A percentile compares a stretch with the other conserved stretches of the same genome.
Conservation (phyloP, 2,329 filamentous ascomycete genomes). For the Pseudogymnoascus sp. region DNA sequence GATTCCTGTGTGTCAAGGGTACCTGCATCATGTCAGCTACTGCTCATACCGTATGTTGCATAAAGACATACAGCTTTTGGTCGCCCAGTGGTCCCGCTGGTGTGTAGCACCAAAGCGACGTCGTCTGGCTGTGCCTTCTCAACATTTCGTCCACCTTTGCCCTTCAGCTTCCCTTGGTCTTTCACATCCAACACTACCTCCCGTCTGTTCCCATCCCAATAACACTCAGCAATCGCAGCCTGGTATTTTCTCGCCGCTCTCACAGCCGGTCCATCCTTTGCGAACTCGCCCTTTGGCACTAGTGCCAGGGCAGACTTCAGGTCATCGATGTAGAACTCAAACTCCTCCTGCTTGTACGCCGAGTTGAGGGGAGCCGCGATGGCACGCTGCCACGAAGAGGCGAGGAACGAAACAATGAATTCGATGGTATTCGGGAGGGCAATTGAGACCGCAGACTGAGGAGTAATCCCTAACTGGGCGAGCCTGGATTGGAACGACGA, state of each 20-base stretch:
- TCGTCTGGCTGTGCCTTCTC: slow-evolving; percentile 62
- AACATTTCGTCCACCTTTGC: slow-evolving; percentile 38
- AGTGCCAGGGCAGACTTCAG: slow-evolving; percentile 70
- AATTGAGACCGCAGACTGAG: slow-evolving; percentile 68
- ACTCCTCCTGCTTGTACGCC: slow-evolving; percentile 81
- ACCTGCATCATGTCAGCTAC: slow-evolving; percentile 37
- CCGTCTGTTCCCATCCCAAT: slow-evolving; percentile 56
- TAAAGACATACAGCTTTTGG: slow-evolving; percentile 62
- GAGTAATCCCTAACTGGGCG: slow-evolving; percentile 62
- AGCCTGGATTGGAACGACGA: slow-evolving; percentile 67
- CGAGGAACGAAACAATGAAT: slow-evolving; percentile 80
- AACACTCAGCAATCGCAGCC: slow-evolving; percentile 79
- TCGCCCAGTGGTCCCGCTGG: slow-evolving; percentile 73
- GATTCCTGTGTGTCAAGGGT: slow-evolving; percentile 71
- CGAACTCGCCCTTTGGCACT: slow-evolving; percentile 62
- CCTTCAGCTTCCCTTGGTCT: slow-evolving; percentile 58
- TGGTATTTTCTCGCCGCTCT: slow-evolving; percentile 70
- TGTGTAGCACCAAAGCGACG: slow-evolving; percentile 73
- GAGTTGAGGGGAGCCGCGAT: slow-evolving; percentile 83
- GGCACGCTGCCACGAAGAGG: slow-evolving; percentile 73
- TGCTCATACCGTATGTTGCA: background rate
- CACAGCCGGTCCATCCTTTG: slow-evolving; percentile 60
- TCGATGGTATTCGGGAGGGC: slow-evolving; percentile 78
- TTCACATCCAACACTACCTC: slow-evolving; percentile 73
- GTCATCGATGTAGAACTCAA: slow-evolving; percentile 88